Evolutionary conservation across 116 monocot species (phyloP).

Genomic region (Zostera marina): DNA sequence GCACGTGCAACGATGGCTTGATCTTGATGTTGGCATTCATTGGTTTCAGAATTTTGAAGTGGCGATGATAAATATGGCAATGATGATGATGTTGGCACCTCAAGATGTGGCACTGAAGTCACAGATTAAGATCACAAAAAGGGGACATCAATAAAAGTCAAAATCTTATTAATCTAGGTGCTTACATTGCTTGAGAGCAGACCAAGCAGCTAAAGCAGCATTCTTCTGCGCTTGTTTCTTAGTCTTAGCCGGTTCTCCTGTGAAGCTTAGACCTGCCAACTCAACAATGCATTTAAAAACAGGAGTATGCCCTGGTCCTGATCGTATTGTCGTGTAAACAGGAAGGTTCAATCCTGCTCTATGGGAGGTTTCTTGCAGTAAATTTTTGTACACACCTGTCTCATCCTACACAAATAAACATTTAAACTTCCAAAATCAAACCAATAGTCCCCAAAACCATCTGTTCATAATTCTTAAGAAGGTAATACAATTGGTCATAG

Average conservation of each 20-base stretch:
- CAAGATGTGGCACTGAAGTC: conserved; percentile 27
- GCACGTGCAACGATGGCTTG: conserved; percentile 24
- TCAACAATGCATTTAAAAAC: conserved; percentile 74
- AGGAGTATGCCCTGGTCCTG: conserved; percentile 34
- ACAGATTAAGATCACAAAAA: not conserved
- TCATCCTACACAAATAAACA: conserved; percentile 23
- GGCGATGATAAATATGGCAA: conserved; percentile 13
- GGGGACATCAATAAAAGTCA: not conserved
- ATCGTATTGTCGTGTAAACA: conserved; percentile 35
- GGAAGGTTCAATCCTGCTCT: conserved; percentile 34
- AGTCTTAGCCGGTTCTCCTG: conserved; percentile 33
- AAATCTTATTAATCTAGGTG: not conserved
- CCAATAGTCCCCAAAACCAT: too few species aligned
- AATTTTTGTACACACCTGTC: conserved; percentile 46
- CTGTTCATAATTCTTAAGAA: too few species aligned
- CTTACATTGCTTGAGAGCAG: conserved; percentile 26
- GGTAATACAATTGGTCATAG: too few species aligned
- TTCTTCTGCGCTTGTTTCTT: conserved; percentile 39
- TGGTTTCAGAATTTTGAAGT: conserved; percentile 12
- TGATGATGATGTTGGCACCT: not conserved
- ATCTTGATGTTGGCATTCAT: conserved; percentile 37
- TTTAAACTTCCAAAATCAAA: not conserved
- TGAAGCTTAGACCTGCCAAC: conserved; percentile 67
- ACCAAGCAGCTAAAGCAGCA: conserved; percentile 39
- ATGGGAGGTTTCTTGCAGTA: conserved; percentile 46